Conservation (phyloP, 345 rosid genomes). For the Hibiscus syriacus region DNA sequence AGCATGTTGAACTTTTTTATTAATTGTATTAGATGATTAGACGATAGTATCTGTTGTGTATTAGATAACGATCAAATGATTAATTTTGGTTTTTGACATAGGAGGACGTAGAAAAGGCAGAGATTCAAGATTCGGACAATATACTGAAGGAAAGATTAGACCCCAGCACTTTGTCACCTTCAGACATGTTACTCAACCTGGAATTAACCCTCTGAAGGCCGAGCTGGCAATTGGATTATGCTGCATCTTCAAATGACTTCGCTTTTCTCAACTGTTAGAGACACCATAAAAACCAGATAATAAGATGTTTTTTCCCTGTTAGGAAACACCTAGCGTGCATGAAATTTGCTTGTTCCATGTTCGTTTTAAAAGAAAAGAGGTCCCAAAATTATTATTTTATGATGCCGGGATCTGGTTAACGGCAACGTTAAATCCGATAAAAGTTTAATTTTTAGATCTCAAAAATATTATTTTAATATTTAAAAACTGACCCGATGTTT, state of each 20-base stretch:
- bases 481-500: too few species aligned
- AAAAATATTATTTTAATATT: too few species aligned
- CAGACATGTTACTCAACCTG: constrained; percentile 48
- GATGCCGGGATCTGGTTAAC: too few species aligned
- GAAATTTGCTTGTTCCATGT: constrained; percentile 8
- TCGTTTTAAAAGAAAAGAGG: neutral
- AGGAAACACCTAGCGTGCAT: neutral
- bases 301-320: neutral
- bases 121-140: constrained; percentile 18
- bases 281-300: constrained; percentile 3
- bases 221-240: constrained; percentile 48
- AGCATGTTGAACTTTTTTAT: too few species aligned
- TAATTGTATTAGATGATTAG: too few species aligned
- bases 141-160: constrained; percentile 26
- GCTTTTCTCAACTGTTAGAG: constrained; percentile 62
- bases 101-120: constrained; percentile 22
- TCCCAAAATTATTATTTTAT: too few species aligned
- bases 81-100: neutral
- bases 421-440: too few species aligned
- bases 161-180: constrained; percentile 32
- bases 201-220: constrained; percentile 88
- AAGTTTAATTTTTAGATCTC: too few species aligned
- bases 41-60: too few species aligned
- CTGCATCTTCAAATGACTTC: constrained; percentile 45
- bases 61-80: neutral